Percentiles rank a stretch among this genome's conserved stretches.
phyloP scores from a whole-genome alignment of 305 asterid species.

The Fraxinus baroniana region DNA sequence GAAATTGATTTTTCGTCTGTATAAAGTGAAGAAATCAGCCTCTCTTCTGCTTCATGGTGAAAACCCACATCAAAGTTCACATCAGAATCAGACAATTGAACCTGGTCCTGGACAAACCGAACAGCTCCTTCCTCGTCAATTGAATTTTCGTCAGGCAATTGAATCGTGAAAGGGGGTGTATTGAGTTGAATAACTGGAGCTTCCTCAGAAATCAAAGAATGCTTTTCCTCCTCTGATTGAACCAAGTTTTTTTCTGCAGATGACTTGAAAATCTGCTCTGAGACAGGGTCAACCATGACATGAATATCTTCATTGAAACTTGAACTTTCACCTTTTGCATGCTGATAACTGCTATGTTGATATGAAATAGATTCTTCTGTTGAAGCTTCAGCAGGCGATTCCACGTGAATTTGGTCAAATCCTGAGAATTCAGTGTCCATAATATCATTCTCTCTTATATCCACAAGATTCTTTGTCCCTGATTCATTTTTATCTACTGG shows the following conservation, averaged over 20 bases:
- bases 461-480: conserved; percentile 23
- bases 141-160: conserved; percentile 29
- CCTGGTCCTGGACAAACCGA: conserved; percentile 17
- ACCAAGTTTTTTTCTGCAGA: conserved; percentile 15
- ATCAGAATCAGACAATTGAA: not conserved
- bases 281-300: conserved; percentile 15
- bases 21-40: conserved; percentile 34
- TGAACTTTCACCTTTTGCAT: conserved; percentile 20
- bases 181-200: conserved; percentile 24
- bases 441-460: conserved; percentile 25
- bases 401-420: conserved; percentile 25
- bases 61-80: conserved; percentile 30
- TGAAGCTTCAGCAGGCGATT: conserved; percentile 31
- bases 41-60: conserved; percentile 36
- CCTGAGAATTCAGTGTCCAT: conserved; percentile 22
- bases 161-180: conserved; percentile 32
- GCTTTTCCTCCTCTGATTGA: conserved; percentile 24
- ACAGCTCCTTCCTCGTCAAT: conserved; percentile 34
- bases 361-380: conserved; percentile 24
- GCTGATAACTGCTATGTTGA: conserved; percentile 26
- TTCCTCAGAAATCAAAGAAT: conserved; percentile 21
- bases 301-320: conserved; percentile 18
- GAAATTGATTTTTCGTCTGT: conserved; percentile 36
- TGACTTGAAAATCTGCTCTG: conserved; percentile 19
- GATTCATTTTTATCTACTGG: conserved; percentile 34